Conservation (phyloP, 129 eudicot species). For the Pittosporum tobira region DNA sequence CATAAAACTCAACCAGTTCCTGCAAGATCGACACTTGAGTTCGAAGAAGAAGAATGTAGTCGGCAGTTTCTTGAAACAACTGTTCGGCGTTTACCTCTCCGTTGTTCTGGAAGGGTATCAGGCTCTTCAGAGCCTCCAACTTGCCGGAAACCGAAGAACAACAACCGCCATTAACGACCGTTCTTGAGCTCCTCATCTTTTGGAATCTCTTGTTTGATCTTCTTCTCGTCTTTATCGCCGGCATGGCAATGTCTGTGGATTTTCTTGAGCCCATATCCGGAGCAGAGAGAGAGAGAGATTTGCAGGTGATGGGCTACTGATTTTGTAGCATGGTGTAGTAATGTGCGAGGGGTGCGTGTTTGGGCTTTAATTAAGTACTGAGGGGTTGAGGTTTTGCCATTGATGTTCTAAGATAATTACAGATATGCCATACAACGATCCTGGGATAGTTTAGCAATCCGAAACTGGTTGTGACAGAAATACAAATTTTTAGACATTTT, state of each 20-base stretch:
- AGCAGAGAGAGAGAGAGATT: conserved; percentile 13
- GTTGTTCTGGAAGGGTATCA: conserved; percentile 40
- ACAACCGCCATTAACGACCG: background rate
- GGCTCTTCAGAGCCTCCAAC: conserved; percentile 62
- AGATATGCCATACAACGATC: conserved; percentile 26
- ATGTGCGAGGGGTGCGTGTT: conserved; percentile 12
- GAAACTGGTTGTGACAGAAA: too few relatives aligned
- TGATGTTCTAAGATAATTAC: conserved; percentile 18
- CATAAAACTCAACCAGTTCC: conserved; percentile 45
- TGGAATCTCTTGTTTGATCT: conserved; percentile 17
- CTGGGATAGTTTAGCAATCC: background rate
- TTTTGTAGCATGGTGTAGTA: conserved; percentile 2
- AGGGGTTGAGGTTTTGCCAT: conserved; percentile 18
- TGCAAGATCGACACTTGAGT: conserved; percentile 58
- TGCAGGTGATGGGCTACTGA: background rate
- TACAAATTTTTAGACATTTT: background rate
- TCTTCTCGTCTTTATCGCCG: conserved; percentile 26
- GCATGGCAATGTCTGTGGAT: conserved; percentile 19
- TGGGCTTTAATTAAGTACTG: conserved; percentile 50
- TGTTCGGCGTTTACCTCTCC: conserved; percentile 36
- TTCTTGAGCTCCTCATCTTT: background rate
- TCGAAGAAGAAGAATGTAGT: conserved; percentile 52
- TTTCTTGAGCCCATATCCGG: conserved; percentile 52
- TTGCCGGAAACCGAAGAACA: conserved; percentile 49
- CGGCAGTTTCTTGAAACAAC: conserved; percentile 62